These are phyloP conservation scores for Backusella liffmaniae DNA, from an alignment of 192 early-diverging fungal species.

Conservation along the genomic window DNA sequence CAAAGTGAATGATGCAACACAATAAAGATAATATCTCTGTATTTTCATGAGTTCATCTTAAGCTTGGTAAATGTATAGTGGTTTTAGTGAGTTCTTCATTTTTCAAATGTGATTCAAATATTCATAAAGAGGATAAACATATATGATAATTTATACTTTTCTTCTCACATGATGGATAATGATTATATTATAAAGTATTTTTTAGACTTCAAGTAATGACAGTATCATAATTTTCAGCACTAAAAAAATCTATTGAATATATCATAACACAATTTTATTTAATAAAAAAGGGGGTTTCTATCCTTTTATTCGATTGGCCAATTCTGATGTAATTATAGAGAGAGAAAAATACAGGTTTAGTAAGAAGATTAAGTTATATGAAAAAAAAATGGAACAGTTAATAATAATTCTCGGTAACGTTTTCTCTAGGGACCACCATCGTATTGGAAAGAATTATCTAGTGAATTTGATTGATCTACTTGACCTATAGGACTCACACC, in stretches of 20 bases:
- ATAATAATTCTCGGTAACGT: not conserved
- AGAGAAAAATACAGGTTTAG: not conserved
- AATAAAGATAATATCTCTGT: not conserved
- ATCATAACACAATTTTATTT: not conserved
- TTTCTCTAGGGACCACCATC: not conserved
- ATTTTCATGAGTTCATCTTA: not conserved
- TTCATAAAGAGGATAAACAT: too few relatives aligned
- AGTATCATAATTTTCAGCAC: not conserved
- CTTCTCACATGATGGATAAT: too few relatives aligned
- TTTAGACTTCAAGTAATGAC: not conserved
- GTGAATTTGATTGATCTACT: not conserved
- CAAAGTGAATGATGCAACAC: too few relatives aligned
- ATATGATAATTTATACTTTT: too few relatives aligned
- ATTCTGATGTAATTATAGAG: not conserved
- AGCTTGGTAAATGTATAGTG: not conserved
- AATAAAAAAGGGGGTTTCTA: not conserved
- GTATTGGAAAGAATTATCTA: not conserved
- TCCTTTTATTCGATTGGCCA: not conserved
- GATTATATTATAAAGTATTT: not conserved
- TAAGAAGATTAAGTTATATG: not conserved
- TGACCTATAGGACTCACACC: slow-evolving; percentile 7
- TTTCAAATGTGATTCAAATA: too few relatives aligned
- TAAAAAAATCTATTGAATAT: not conserved
- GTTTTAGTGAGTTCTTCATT: not conserved
- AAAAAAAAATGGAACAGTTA: not conserved